Base-by-base conservation (phyloP, 371 early-diverging fungal genomes). In the Coemansia sp. region DNA sequence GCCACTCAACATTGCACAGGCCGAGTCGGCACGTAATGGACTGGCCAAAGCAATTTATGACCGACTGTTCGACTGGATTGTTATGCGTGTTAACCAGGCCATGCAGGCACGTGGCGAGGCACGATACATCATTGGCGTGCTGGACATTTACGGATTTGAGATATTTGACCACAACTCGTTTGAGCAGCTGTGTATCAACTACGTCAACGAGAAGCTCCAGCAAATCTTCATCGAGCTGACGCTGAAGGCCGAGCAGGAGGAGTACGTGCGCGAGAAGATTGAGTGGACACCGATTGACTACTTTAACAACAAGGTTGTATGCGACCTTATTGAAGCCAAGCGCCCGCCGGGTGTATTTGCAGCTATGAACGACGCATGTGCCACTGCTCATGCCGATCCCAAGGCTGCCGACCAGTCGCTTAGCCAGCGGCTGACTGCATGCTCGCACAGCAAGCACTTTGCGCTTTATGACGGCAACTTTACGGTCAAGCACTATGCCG, bases 171-270 rank as follows among this genome's bases (percentile, higher is more conserved):
- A 93, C 67, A 99, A 99, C 86, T 95, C 94, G 58, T 99, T 99
- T 82, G 99, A 99, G 81, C 99, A 99, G 84, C 89, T 99, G 68
- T 99, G 99, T 83, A 99, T 99, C 85, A 99, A 99, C 85, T 99
- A 99, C 70, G 99, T 99, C 63, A 99, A 99, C 83, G 99, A 99
- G 79, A 95, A 96, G 82, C 85, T 99, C 67, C 99, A 99, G 78
- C 99, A 99, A 79, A 99, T 99, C 74, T 99, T 99, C 73, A 99
- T 99, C 63, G 95, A 96, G 78, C 83, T 97, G 66, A 94, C 99
- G n/a, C 89, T 99, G 57, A 93, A 94, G 80, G 89, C 96, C 0
- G 98, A 99, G 82, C 98, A 97, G 83, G 98, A 97, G 81, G 98
- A 97, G 78, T 97, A 97, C 70, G 92, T 93, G 28, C 86, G 90